Conservation (phyloP, 2,329 filamentous ascomycete species). For the Cercospora janseana region DNA sequence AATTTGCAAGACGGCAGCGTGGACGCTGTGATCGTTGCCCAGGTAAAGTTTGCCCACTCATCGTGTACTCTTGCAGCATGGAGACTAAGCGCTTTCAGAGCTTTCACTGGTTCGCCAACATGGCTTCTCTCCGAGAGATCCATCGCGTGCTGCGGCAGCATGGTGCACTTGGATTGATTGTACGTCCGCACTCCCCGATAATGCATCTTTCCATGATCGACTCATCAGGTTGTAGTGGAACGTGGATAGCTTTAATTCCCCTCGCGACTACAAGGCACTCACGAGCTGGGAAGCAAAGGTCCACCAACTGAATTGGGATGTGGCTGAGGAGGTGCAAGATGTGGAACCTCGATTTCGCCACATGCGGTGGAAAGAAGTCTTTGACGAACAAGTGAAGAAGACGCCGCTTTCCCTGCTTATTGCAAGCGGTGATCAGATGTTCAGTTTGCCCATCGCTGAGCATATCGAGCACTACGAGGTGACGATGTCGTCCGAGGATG, state of each 20-base stretch:
- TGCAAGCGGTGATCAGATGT: constrained; percentile 50
- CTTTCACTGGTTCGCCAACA: constrained; percentile 63
- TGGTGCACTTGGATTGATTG: constrained; percentile 62
- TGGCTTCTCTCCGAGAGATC: constrained; percentile 63
- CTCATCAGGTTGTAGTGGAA: no score
- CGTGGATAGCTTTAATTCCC: constrained; percentile 56
- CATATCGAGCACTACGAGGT: constrained; percentile 57
- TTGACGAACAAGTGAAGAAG: constrained; percentile 57
- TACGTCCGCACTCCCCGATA: no score
- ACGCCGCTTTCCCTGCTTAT: constrained; percentile 49
- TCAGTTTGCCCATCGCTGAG: constrained; percentile 62
- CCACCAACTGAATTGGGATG: constrained; percentile 58
- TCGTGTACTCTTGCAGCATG: constrained; percentile 6
- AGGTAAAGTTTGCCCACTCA: constrained; percentile 52
- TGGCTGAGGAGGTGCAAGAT: constrained; percentile 58
- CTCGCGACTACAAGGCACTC: constrained; percentile 53
- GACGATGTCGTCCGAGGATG: constrained; percentile 56
- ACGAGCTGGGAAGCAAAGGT: constrained; percentile 62
- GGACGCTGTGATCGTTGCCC: constrained; percentile 65
- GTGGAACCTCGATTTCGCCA: constrained; percentile 65
- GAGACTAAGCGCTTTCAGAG: constrained; percentile 33
- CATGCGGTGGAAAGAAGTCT: constrained; percentile 62
- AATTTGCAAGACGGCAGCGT: constrained; percentile 56
- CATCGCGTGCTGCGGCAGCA: constrained; percentile 62
- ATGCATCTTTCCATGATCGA: no score